Evolutionary conservation across 306 rosid genomes (phyloP).

Genomic region (Luffa acutangula): DNA sequence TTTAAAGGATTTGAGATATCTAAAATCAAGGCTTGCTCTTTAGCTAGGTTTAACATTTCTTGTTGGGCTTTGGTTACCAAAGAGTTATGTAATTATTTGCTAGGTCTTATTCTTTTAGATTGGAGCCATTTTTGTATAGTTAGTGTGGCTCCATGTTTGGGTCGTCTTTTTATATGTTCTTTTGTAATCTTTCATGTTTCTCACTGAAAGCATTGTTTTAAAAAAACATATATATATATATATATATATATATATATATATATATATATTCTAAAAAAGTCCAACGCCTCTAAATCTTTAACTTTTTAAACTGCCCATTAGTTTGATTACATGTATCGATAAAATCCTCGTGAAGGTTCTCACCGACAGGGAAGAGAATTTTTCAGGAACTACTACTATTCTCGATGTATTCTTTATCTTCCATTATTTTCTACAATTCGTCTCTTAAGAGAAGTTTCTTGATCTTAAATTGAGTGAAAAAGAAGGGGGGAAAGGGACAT

Average conservation of each 20-base stretch:
- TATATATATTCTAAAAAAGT: not conserved
- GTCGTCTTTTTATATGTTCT: not conserved
- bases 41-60: not conserved
- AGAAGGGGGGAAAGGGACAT: conserved; percentile 9
- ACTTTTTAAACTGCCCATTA: not conserved
- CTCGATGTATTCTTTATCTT: not conserved
- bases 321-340: not conserved
- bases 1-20: not conserved
- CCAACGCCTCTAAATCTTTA: not conserved
- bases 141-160: not conserved
- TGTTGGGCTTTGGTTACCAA: not conserved
- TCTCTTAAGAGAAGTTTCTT: not conserved
- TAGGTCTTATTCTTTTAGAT: not conserved
- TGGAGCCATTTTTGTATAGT: not conserved
- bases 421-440: not conserved
- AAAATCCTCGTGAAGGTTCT: not conserved
- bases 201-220: too few relatives aligned
- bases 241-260: too few relatives aligned
- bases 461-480: not conserved
- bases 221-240: too few relatives aligned
- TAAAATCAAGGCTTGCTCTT: not conserved
- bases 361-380: not conserved
- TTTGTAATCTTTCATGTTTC: not conserved
- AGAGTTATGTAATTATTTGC: not conserved
- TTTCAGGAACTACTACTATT: not conserved